Conservation (phyloP, 2,329 filamentous ascomycete genomes). For the Fusarium oxysporum region DNA sequence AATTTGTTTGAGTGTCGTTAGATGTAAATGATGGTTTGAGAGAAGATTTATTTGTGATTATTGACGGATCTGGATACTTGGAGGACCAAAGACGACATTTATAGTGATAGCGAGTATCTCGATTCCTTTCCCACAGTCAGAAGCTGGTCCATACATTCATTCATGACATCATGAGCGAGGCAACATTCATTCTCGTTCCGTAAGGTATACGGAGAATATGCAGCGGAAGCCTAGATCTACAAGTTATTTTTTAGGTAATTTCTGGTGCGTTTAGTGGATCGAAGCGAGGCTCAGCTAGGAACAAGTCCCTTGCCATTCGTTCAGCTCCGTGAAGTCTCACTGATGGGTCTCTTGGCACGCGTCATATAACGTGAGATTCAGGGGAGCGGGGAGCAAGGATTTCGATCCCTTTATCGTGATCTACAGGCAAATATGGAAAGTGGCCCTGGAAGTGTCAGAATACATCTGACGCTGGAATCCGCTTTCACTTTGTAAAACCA, state of each 20-base stretch:
- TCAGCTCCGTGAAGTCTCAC: background rate
- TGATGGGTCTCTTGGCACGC: background rate
- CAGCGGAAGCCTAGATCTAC: background rate
- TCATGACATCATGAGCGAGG: background rate
- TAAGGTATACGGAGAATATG: background rate
- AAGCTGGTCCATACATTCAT: fast-evolving
- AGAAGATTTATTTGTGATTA: too few relatives aligned
- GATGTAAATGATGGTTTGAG: fast-evolving
- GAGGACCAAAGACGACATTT: fast-evolving
- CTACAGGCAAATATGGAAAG: too few relatives aligned
- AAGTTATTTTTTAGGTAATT: background rate
- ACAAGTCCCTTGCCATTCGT: background rate
- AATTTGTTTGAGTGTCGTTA: fast-evolving
- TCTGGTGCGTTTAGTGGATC: background rate
- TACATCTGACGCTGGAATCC: background rate
- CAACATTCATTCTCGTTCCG: background rate
- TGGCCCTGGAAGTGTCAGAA: fast-evolving
- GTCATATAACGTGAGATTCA: background rate
- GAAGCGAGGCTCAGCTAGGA: background rate
- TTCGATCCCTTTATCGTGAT: background rate
- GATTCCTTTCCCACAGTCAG: fast-evolving
- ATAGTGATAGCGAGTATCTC: fast-evolving
- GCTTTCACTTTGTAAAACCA: background rate
- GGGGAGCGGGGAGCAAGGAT: background rate
- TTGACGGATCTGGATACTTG: fast-evolving